Conservation (phyloP, 495 filamentous ascomycete genomes). For the Neurospora sp. region DNA sequence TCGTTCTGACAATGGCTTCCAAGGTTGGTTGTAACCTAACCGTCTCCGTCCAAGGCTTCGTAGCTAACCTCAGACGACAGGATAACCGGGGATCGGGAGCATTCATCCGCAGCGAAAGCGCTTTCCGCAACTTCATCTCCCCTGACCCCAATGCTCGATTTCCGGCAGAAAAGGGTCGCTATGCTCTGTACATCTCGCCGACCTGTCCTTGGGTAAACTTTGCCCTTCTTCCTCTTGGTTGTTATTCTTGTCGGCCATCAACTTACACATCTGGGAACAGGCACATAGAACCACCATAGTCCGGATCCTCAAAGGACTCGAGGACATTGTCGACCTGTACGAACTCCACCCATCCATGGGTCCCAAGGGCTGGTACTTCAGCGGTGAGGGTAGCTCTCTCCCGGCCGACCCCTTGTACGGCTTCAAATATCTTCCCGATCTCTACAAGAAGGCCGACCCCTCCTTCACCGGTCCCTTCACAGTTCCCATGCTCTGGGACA, state of each 20-base stretch:
- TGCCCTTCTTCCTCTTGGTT: neutral
- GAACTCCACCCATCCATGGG: conserved; percentile 41
- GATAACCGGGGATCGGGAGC: neutral
- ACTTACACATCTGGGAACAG: conserved; percentile 3
- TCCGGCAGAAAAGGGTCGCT: conserved; percentile 55
- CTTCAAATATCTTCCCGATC: conserved; percentile 48
- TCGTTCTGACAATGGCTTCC: neutral
- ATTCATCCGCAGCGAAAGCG: conserved; percentile 38
- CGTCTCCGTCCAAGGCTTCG: neutral
- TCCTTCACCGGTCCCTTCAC: conserved; percentile 56
- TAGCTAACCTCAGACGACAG: neutral
- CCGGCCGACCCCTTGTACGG: conserved; percentile 51
- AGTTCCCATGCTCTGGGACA: conserved; percentile 65
- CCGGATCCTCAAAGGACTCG: conserved; percentile 53
- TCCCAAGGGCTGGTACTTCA: conserved; percentile 58
- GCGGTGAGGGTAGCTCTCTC: conserved; percentile 39
- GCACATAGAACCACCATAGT: conserved; percentile 59
- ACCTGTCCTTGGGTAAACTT: conserved; percentile 53
- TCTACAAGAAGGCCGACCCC: conserved; percentile 56
- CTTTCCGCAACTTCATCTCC: conserved; percentile 41
- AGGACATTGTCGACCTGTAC: conserved; percentile 50
- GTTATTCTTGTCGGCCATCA: neutral
- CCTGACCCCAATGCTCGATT: conserved; percentile 40
- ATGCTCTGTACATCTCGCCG: conserved; percentile 56
- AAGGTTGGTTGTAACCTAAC: neutral